These are phyloP conservation scores for Pleurostoma richardsiae DNA, from an alignment of 2,329 filamentous ascomycete species.

Conservation along the genomic window DNA sequence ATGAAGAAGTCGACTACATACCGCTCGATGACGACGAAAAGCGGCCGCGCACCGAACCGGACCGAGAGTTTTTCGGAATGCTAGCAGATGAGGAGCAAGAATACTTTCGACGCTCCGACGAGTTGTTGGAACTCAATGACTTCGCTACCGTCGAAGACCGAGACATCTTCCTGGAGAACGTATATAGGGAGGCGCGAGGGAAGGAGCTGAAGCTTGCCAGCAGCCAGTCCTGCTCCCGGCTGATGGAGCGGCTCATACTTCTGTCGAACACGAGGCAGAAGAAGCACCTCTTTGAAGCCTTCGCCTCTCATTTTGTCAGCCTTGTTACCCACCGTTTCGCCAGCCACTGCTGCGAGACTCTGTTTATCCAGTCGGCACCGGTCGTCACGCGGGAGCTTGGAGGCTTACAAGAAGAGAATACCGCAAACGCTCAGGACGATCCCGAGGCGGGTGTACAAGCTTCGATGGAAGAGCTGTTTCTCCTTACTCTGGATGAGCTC, in stretches of 20 bases:
- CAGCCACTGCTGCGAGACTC: slow-evolving; percentile 91
- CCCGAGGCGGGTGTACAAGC: slow-evolving; percentile 39
- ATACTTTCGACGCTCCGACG: slow-evolving; percentile 87
- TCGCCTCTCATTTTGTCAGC: slow-evolving; percentile 80
- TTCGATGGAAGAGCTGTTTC: slow-evolving; percentile 80
- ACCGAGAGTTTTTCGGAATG: slow-evolving; percentile 85
- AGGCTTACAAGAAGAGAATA: slow-evolving; percentile 35
- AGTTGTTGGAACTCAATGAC: slow-evolving; percentile 83
- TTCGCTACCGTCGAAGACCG: slow-evolving; percentile 74
- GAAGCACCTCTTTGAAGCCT: slow-evolving; percentile 80
- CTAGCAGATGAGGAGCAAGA: slow-evolving; percentile 91
- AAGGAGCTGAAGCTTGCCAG: slow-evolving; percentile 96
- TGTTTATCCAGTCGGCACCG: slow-evolving; percentile 80
- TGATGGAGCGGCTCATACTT: slow-evolving; percentile 88
- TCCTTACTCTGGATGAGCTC: slow-evolving; percentile 81
- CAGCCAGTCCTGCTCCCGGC: slow-evolving; percentile 88
- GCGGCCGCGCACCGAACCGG: slow-evolving; percentile 23
- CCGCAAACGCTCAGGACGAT: slow-evolving; percentile 37
- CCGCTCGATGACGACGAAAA: slow-evolving; percentile 15
- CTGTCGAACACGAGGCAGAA: slow-evolving; percentile 75
- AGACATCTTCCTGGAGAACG: slow-evolving; percentile 68
- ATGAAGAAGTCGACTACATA: slow-evolving; percentile 12
- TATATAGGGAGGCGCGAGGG: slow-evolving; percentile 79
- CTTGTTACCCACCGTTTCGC: slow-evolving; percentile 94
- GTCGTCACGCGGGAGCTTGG: slow-evolving; percentile 70